Evolutionary conservation across 805 yeast genomes (phyloP).

Genomic region (Vanderwaltozyma tropicalis): DNA sequence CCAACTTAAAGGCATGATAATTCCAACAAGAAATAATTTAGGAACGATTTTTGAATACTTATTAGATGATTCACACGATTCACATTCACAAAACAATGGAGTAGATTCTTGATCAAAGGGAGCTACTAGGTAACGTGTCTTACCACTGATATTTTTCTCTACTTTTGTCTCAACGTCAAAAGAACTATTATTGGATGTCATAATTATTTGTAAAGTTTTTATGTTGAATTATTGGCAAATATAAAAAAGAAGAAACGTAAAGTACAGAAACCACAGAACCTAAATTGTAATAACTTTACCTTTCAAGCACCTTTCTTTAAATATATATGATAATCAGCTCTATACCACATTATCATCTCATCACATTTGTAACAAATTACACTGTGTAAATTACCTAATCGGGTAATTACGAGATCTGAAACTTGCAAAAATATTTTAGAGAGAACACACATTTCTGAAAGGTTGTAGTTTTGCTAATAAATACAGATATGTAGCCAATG

Average conservation of each 20-base stretch:
- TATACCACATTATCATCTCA: background rate
- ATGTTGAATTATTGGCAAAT: too few relatives aligned
- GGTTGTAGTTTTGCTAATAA: too few relatives aligned
- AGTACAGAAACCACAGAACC: too few relatives aligned
- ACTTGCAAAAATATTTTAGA: constrained; percentile 23
- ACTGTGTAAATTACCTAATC: constrained; percentile 5
- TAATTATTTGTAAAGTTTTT: too few relatives aligned
- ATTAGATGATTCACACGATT: constrained; percentile 11
- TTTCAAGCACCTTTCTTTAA: background rate
- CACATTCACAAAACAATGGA: constrained; percentile 15
- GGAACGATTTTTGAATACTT: constrained; percentile 3
- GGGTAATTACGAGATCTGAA: constrained; percentile 7
- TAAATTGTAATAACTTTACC: too few relatives aligned
- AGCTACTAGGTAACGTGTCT: background rate
- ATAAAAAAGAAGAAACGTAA: too few relatives aligned
- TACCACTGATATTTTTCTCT: background rate
- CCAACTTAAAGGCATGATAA: constrained; percentile 19
- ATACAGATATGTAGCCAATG: too few relatives aligned
- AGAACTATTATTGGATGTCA: background rate
- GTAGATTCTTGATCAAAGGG: background rate
- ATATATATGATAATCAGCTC: background rate
- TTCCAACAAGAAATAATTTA: constrained; percentile 15
- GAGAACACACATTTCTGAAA: too few relatives aligned
- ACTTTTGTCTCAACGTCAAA: background rate
- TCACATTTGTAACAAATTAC: constrained; percentile 1